Conservation (phyloP, 768 basidiomycete genomes). For the Filobasidium floriforme region DNA sequence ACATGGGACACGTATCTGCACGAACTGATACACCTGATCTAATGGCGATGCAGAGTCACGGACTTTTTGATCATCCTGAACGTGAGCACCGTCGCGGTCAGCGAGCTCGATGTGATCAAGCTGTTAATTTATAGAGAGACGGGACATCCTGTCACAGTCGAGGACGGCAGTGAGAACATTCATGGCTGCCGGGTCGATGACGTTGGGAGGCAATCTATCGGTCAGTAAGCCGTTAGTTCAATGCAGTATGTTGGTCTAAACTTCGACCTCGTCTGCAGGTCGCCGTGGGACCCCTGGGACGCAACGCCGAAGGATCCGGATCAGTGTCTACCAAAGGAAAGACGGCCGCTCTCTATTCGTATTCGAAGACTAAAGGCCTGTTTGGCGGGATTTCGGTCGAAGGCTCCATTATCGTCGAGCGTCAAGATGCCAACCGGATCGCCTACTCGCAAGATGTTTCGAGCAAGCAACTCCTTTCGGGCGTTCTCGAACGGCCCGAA, state of each 20-base stretch:
- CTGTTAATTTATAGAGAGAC: no score
- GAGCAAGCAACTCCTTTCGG: conserved; percentile 70
- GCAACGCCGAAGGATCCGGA: conserved; percentile 81
- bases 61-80: conserved; percentile 88
- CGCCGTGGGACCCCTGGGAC: conserved; percentile 80
- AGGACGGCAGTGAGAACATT: conserved; percentile 57
- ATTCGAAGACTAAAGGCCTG: conserved; percentile 74
- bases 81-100: conserved; percentile 22
- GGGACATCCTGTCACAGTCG: conserved; percentile 37
- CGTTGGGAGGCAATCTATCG: conserved; percentile 83
- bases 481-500: conserved; percentile 61
- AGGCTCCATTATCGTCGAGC: conserved; percentile 84
- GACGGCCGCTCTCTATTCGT: conserved; percentile 76
- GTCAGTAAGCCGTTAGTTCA: no score
- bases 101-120: conserved; percentile 50
- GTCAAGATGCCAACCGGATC: conserved; percentile 80
- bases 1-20: no score
- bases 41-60: conserved; percentile 52
- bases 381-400: conserved; percentile 78
- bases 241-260: no score
- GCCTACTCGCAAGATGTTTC: conserved; percentile 68
- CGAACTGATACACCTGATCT: no score
- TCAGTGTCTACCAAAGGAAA: conserved; percentile 75
- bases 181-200: conserved; percentile 88
- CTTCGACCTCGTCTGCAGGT: conserved; percentile 20